These are phyloP conservation scores for Leishmania mexicana DNA, from an alignment of 208 protist species.

Conservation along the genomic window DNA sequence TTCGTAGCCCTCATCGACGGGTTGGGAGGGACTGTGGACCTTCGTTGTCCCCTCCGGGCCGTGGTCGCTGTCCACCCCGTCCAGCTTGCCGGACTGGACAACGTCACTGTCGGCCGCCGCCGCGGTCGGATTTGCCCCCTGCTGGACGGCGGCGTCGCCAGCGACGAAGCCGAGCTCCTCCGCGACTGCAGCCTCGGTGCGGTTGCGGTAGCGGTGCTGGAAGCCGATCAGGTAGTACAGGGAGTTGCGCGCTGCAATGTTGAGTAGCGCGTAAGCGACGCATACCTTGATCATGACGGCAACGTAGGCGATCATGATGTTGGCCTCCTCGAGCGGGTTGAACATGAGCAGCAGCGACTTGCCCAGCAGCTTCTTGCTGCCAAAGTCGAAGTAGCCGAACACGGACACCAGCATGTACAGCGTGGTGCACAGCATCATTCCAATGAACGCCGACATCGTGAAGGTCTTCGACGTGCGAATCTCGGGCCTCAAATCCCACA, in stretches of 20 bases:
- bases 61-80: too few relatives aligned
- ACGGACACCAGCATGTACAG: slow-evolving; percentile 58
- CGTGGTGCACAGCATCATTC: slow-evolving; percentile 48
- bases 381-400: slow-evolving; percentile 81
- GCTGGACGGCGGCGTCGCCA: neutral
- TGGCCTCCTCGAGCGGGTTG: slow-evolving; percentile 47
- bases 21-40: too few relatives aligned
- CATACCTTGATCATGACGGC: slow-evolving; percentile 63
- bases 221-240: slow-evolving; percentile 58
- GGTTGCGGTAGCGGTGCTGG: slow-evolving; percentile 41
- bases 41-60: too few relatives aligned
- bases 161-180: neutral
- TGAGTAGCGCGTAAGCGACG: slow-evolving; percentile 53
- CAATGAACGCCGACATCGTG: slow-evolving; percentile 42
- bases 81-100: neutral
- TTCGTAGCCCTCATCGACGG: too few relatives aligned
- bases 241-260: slow-evolving; percentile 47
- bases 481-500: slow-evolving; percentile 45
- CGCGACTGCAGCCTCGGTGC: neutral
- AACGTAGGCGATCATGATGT: slow-evolving; percentile 52
- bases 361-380: slow-evolving; percentile 22
- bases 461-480: slow-evolving; percentile 31
- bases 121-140: neutral
- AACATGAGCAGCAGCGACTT: slow-evolving; percentile 66
- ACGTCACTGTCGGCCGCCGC: neutral